Conservation (phyloP, 495 filamentous ascomycete species). For the Annulohypoxylon maeteangense region DNA sequence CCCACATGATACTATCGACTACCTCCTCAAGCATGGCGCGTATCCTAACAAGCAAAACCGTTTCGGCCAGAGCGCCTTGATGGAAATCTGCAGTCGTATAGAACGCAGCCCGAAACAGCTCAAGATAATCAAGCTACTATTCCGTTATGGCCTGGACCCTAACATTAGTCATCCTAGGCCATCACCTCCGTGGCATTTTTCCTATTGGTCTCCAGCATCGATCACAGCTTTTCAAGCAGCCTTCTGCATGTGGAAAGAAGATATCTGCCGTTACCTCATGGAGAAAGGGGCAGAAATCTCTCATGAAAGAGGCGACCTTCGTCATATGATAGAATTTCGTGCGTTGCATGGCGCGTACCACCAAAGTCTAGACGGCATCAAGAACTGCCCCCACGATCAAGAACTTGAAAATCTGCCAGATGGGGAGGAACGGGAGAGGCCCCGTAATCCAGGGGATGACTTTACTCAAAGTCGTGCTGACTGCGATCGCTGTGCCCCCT, state of each 20-base stretch:
- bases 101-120: background rate
- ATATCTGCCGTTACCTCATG: background rate
- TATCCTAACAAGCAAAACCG: slow-evolving; percentile 4
- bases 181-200: too few species aligned
- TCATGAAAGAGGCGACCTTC: background rate
- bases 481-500: background rate
- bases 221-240: background rate
- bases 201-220: background rate
- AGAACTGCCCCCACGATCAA: too few species aligned
- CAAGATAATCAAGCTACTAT: background rate
- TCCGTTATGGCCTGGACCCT: slow-evolving; percentile 11
- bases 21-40: slow-evolving; percentile 16
- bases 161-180: background rate
- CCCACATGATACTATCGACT: background rate
- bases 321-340: background rate
- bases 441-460: too few species aligned
- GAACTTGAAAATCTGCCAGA: too few species aligned
- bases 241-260: background rate
- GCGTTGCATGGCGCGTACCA: too few species aligned
- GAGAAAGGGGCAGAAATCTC: background rate
- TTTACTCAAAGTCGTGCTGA: too few species aligned
- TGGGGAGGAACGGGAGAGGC: too few species aligned
- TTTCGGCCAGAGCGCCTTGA: background rate
- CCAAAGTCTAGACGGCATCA: too few species aligned
- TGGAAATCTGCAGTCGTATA: background rate